Evolutionary conservation across 768 basidiomycete genomes (phyloP), one percentile per base, ranked within the genome.

Genomic region (Leccinum rimulosum): DNA sequence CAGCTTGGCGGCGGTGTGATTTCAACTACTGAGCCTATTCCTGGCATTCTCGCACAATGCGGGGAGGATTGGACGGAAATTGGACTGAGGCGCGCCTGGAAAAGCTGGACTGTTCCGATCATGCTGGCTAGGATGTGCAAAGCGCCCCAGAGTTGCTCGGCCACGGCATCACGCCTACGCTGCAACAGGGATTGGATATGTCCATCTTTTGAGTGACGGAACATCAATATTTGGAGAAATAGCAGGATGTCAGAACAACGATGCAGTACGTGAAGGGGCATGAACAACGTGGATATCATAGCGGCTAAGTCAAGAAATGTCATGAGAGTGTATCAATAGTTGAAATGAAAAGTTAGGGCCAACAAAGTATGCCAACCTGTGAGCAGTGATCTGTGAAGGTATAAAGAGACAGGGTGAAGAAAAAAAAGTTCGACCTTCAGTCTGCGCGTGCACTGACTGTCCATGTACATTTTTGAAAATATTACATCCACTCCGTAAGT

Each of bases 111-210:
- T 95, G 64, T 98, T 97, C 9, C 70, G 91, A 98, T 74, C 97
- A 98, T 73, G 73, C 11, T 33, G 30, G 3, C 14, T 98, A 61
- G 79, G 80, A 11, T 98, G 97, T 70, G 87, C 95, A 17, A 77
- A 75, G 61, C 82, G 83, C 70, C 84, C 89, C 36, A 82, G 73
- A 79, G 15, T 78, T 76, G 10, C 92, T 92, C 75, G 80, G 83
- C 55, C 74, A 75, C 62, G 87, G 83, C 57, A 70, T 88, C 27
- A 71, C 73, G 51, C 19, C 74, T 88, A n/a, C 79, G 80, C 1
- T 77, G 12, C 70, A 57, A 64, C 5, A 54, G 52, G 31, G 14
- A 22, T 55, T 50, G 17, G 43, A 50, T 54, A 30, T 58, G 57
- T 47, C 52, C 47, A 22, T 54, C 47, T 25, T 30, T 43, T 48